A percentile compares a stretch with the other conserved stretches of the same genome.
Conservation (phyloP, 2,329 filamentous ascomycete species). For the Colletotrichum cordylinicola region DNA sequence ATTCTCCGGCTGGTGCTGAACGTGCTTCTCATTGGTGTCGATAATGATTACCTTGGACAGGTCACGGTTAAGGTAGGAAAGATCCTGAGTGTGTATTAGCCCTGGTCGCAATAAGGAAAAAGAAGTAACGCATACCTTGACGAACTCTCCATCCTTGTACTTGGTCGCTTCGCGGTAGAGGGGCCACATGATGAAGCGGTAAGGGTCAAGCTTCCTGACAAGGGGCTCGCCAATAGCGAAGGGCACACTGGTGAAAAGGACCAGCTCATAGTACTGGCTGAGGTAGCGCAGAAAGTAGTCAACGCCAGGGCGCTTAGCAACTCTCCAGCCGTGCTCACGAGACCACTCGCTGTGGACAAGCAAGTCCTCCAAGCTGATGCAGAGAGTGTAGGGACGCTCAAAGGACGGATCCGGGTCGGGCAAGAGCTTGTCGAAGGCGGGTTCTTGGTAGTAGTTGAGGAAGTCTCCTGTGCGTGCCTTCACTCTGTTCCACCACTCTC, state of each 20-base stretch:
- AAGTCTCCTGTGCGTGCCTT: conserved; percentile 77
- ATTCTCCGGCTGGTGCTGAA: conserved; percentile 93
- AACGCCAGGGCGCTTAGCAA: conserved; percentile 91
- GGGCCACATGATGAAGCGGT: conserved; percentile 93
- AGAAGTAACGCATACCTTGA: conserved; percentile 71
- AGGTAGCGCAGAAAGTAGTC: conserved; percentile 98
- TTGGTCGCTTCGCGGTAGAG: conserved; percentile 96
- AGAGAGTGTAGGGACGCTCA: conserved; percentile 88
- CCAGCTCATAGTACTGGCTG: conserved; percentile 96
- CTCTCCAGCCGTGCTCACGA: conserved; percentile 91
- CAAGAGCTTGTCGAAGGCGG: conserved; percentile 90
- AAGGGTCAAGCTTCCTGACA: conserved; percentile 92
- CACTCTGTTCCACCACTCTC: conserved; percentile 81
- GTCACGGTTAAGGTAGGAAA: conserved; percentile 97
- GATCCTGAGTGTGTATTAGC: conserved; percentile 64
- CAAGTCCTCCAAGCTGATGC: conserved; percentile 91
- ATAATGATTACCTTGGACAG: conserved; percentile 94
- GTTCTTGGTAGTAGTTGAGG: conserved; percentile 93
- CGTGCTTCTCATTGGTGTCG: conserved; percentile 83
- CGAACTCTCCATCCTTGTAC: conserved; percentile 93
- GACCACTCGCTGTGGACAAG: conserved; percentile 95
- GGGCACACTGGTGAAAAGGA: conserved; percentile 91
- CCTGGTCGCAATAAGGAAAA: neutral
- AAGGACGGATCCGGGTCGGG: conserved; percentile 81
- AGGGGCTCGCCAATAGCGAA: conserved; percentile 85